Conservation (phyloP, 2,329 filamentous ascomycete species). For the Colletotrichum phormii region DNA sequence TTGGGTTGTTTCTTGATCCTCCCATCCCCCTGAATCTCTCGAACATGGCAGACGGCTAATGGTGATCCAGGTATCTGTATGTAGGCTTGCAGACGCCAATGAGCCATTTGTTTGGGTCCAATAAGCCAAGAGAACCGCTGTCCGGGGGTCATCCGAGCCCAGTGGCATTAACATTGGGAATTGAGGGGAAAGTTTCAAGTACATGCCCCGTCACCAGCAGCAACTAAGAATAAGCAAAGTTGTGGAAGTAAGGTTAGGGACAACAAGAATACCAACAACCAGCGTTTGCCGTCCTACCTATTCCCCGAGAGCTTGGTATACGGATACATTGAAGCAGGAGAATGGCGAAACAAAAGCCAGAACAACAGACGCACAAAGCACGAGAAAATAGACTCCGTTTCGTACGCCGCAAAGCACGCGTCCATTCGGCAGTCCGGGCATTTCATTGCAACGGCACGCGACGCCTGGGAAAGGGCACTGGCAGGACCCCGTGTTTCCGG, state of each 20-base stretch:
- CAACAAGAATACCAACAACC: neutral
- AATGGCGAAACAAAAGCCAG: neutral
- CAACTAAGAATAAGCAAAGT: constrained; percentile 14
- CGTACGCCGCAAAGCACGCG: neutral
- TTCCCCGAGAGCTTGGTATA: neutral
- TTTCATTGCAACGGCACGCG: neutral
- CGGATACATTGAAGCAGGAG: neutral
- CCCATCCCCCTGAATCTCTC: neutral
- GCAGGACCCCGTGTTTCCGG: constrained; percentile 31
- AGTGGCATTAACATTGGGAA: neutral
- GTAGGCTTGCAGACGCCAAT: constrained; percentile 1
- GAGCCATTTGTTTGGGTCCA: constrained; percentile 25
- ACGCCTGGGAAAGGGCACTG: neutral
- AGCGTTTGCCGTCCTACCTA: neutral
- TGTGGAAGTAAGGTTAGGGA: neutral
- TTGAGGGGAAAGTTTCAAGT: neutral
- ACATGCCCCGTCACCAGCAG: neutral
- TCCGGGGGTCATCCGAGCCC: neutral
- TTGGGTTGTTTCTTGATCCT: constrained; percentile 5
- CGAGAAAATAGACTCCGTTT: constrained; percentile 1
- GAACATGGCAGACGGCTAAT: neutral
- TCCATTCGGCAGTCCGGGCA: neutral
- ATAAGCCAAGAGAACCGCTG: constrained; percentile 1
- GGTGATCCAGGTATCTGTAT: constrained; percentile 8
- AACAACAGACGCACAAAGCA: neutral